phyloP scores from a whole-genome alignment of 331 rosid genomes.

The Dryas integrifolia region DNA sequence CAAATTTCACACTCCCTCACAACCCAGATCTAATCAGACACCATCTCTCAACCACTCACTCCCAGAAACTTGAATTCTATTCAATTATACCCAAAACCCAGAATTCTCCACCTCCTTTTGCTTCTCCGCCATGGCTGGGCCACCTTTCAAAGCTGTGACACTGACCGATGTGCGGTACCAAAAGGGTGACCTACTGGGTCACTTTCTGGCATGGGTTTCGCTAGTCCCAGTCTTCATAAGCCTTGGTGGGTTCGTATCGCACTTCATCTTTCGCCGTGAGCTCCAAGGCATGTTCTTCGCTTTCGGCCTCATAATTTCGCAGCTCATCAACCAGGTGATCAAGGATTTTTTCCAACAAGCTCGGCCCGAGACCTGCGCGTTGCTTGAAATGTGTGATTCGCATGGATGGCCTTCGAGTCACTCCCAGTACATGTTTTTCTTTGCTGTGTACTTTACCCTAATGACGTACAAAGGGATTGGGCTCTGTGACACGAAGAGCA shows the following conservation, averaged over 20 bases:
- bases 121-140: constrained; percentile 7
- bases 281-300: constrained; percentile 84
- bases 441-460: constrained; percentile 57
- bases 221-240: constrained; percentile 65
- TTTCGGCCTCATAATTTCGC: constrained; percentile 64
- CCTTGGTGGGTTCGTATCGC: constrained; percentile 81
- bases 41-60: background rate
- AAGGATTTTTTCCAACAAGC: constrained; percentile 71
- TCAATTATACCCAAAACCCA: background rate
- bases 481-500: constrained; percentile 39
- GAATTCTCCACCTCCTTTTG: background rate
- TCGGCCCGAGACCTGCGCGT: constrained; percentile 72
- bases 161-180: constrained; percentile 47
- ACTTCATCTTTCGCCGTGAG: constrained; percentile 93
- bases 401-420: constrained; percentile 99
- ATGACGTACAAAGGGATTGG: constrained; percentile 39
- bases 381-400: constrained; percentile 85
- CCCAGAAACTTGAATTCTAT: constrained; percentile 3
- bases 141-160: constrained; percentile 45
- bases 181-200: constrained; percentile 47
- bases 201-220: constrained; percentile 56
- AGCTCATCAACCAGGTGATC: constrained; percentile 70
- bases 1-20: background rate
- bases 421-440: constrained; percentile 90
- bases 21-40: constrained; percentile 6